phyloP scores from a whole-genome alignment of 805 yeast genomes.

The Cyberlindnera subsufficiens region DNA sequence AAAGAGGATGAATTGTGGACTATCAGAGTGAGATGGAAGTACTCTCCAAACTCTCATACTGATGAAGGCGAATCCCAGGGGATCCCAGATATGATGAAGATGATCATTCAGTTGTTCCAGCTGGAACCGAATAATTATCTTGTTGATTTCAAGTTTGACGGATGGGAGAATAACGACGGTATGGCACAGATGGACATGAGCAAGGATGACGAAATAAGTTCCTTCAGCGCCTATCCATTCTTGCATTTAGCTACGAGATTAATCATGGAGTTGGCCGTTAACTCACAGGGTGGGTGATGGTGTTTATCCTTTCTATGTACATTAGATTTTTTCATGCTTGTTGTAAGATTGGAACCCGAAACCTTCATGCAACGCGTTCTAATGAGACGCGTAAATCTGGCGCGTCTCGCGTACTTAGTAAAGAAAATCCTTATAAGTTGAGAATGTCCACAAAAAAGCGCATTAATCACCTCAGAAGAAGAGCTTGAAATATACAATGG shows the following conservation, averaged over 20 bases:
- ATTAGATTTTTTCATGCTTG: background rate
- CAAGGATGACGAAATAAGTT: conserved; percentile 66
- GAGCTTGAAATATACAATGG: background rate
- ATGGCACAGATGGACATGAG: conserved; percentile 23
- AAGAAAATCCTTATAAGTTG: no score
- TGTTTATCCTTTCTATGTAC: background rate
- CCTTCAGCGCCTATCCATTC: conserved; percentile 95
- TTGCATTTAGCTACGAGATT: conserved; percentile 86
- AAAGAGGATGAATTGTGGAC: conserved; percentile 96
- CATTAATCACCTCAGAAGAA: background rate
- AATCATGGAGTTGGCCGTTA: conserved; percentile 95
- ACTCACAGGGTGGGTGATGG: conserved; percentile 51
- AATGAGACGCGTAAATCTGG: no score
- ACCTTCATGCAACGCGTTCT: no score
- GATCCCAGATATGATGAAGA: conserved; percentile 81
- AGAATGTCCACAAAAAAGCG: no score
- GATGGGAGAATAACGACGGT: conserved; percentile 68
- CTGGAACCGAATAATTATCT: conserved; percentile 92
- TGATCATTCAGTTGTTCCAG: conserved; percentile 95
- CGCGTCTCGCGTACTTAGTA: no score
- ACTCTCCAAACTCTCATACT: conserved; percentile 35
- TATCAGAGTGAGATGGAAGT: conserved; percentile 90
- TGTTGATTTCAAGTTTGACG: conserved; percentile 96
- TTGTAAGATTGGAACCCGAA: background rate
- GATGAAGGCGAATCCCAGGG: conserved; percentile 16